Evolutionary conservation across 495 filamentous ascomycete species (phyloP).

Genomic region (Aspergillus ellipticus): DNA sequence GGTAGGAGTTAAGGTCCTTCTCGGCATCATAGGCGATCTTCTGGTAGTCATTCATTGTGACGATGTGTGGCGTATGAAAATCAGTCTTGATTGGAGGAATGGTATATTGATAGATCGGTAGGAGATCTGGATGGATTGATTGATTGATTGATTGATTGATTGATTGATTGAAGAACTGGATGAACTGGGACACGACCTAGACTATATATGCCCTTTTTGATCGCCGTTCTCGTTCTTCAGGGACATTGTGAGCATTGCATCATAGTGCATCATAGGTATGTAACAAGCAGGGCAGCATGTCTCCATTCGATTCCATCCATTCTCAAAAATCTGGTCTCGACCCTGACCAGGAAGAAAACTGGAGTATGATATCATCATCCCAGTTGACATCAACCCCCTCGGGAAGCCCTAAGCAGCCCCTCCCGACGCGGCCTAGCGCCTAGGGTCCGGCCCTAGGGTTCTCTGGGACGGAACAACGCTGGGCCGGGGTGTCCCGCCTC

Average conservation of each 20-base stretch:
- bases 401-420: constrained; percentile 20
- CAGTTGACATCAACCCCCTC: constrained; percentile 5
- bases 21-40: constrained; percentile 46
- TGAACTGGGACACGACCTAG: background rate
- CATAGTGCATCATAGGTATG: constrained; percentile 42
- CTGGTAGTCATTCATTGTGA: constrained; percentile 35
- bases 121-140: background rate
- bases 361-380: background rate
- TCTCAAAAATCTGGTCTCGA: background rate
- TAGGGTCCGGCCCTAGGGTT: constrained; percentile 37
- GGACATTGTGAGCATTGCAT: constrained; percentile 23
- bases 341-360: background rate
- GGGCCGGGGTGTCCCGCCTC: constrained; percentile 18
- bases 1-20: constrained; percentile 51
- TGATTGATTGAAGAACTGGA: too few species aligned
- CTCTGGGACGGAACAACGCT: constrained; percentile 21
- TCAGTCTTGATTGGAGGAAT: too few species aligned
- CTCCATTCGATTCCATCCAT: constrained; percentile 10
- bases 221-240: background rate
- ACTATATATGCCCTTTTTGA: constrained; percentile 3
- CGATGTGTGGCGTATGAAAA: too few species aligned
- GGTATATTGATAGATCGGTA: too few species aligned
- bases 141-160: background rate
- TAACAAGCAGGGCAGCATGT: constrained; percentile 9
- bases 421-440: constrained; percentile 10